These are phyloP conservation scores for Penicillium sp. DNA, from an alignment of 2,329 filamentous ascomycete genomes.

Conservation along the genomic window DNA sequence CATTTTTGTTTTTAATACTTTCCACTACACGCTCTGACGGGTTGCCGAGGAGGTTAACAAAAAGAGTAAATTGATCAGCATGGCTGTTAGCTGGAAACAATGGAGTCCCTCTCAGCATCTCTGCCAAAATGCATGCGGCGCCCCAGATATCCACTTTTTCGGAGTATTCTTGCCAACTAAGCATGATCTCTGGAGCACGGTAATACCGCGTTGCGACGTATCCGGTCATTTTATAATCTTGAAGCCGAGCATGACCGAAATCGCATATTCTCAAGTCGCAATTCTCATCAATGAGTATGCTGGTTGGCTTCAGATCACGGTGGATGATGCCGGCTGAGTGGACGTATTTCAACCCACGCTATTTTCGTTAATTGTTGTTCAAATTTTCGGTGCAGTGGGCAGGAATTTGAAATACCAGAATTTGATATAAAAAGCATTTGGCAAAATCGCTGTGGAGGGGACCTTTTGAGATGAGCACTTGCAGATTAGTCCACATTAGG, in stretches of 20 bases:
- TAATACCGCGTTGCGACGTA: conserved; percentile 99
- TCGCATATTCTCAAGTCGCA: conserved; percentile 99
- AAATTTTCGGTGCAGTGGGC: conserved; percentile 1
- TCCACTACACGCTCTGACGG: conserved; percentile 96
- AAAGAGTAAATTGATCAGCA: conserved; percentile 98
- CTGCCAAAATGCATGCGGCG: conserved; percentile 95
- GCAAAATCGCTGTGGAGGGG: conserved; percentile 98
- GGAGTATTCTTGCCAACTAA: conserved; percentile 99
- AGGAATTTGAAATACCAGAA: conserved; percentile 65
- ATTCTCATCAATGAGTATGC: conserved; percentile 98
- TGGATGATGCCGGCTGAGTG: conserved; percentile 97
- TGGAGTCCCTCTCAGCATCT: conserved; percentile 98
- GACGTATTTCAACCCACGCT: conserved; percentile 98
- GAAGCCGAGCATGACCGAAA: conserved; percentile 92
- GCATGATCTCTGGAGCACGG: conserved; percentile 97
- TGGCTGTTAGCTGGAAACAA: conserved; percentile 97
- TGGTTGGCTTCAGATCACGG: conserved; percentile 94
- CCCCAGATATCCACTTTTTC: conserved; percentile 99
- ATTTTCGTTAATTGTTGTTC: not conserved
- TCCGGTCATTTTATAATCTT: conserved; percentile 98
- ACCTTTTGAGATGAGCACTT: conserved; percentile 86
- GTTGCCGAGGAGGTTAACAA: conserved; percentile 91
- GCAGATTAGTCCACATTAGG: conserved; percentile 90
- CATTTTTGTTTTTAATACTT: conserved; percentile 95
- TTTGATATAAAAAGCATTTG: conserved; percentile 98